Percentiles rank a stretch among this genome's conserved stretches.
Evolutionary conservation across 495 filamentous ascomycete genomes (phyloP).

Genomic region (Gamarada debralockiae): DNA sequence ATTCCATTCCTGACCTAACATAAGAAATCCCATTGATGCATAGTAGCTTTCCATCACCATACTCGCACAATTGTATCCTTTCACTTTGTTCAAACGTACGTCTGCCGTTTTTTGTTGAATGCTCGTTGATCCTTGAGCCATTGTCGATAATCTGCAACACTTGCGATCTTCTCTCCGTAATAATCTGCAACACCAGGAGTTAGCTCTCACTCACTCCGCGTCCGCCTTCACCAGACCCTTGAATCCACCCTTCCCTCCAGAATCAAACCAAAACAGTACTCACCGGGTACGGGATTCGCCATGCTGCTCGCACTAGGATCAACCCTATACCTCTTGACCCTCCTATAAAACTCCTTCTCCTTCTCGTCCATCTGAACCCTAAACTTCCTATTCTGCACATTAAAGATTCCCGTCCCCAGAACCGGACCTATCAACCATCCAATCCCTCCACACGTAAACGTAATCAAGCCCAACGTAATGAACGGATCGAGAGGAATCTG

Average conservation of each 20-base stretch:
- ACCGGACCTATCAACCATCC: constrained; percentile 88
- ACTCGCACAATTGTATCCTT: neutral
- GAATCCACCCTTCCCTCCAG: neutral
- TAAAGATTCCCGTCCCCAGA: constrained; percentile 73
- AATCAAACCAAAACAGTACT: constrained; percentile 2
- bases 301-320: constrained; percentile 63
- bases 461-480: constrained; percentile 73
- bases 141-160: constrained; percentile 81
- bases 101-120: constrained; percentile 88
- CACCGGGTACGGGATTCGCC: constrained; percentile 44
- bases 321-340: constrained; percentile 85
- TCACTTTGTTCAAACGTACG: constrained; percentile 34
- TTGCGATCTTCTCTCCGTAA: constrained; percentile 94
- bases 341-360: constrained; percentile 85
- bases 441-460: constrained; percentile 62
- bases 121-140: constrained; percentile 97
- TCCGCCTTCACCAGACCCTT: no score
- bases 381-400: constrained; percentile 59
- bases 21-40: neutral
- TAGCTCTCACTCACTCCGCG: constrained; percentile 8
- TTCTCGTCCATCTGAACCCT: constrained; percentile 72
- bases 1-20: constrained; percentile 2
- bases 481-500: constrained; percentile 80
- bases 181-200: constrained; percentile 39
- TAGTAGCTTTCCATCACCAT: neutral